phyloP scores from a whole-genome alignment of 257 asterid genomes.

The Jaltomata sinuosa region DNA sequence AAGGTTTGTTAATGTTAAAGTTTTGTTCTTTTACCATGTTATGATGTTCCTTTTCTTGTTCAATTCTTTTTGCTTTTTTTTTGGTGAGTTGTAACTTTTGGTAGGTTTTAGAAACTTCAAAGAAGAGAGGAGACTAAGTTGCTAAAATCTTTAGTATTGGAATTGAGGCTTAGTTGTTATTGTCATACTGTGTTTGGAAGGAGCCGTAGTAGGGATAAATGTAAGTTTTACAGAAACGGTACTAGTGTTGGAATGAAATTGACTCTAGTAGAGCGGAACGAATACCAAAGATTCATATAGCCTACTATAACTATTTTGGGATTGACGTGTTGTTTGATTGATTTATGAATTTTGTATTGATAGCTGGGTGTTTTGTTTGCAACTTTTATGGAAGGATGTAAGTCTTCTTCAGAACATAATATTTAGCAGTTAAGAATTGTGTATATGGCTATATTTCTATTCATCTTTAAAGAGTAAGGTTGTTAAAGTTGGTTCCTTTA shows the following conservation, averaged over 20 bases:
- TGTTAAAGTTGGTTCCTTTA: not conserved
- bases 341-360: not conserved
- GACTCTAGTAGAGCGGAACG: not conserved
- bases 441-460: not conserved
- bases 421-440: not conserved
- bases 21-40: not conserved
- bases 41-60: not conserved
- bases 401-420: not conserved
- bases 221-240: not conserved
- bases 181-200: not conserved
- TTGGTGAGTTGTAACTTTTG: not conserved
- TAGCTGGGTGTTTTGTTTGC: not conserved
- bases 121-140: not conserved
- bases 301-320: not conserved
- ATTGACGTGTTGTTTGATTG: not conserved
- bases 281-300: not conserved
- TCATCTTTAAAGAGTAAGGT: not conserved
- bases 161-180: not conserved
- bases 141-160: not conserved
- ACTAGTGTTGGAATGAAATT: not conserved
- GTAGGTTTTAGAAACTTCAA: not conserved
- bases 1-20: slow-evolving; percentile 48
- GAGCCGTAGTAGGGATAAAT: not conserved
- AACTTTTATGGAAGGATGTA: not conserved
- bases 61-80: not conserved